Evolutionary conservation across 2,329 filamentous ascomycete genomes (phyloP).

Genomic region (Parascedosporium putredinis): DNA sequence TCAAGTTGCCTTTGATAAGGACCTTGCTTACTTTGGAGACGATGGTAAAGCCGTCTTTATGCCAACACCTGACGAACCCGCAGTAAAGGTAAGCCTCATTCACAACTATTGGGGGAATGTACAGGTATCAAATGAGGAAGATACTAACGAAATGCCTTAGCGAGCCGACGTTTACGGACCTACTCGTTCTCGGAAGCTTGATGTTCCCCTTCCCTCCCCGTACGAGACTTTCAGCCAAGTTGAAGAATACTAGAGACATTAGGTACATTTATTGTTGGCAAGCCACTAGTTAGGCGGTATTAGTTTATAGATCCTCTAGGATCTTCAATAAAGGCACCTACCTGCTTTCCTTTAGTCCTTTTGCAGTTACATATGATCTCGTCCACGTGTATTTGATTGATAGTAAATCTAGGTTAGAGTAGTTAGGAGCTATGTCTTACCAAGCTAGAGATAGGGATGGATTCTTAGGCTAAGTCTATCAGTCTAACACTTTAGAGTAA

Average conservation of each 20-base stretch:
- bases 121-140: background rate
- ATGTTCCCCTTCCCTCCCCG: background rate
- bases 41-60: background rate
- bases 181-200: background rate
- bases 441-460: too few species aligned
- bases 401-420: too few species aligned
- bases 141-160: background rate
- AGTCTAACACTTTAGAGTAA: too few species aligned
- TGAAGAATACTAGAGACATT: background rate
- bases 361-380: too few species aligned
- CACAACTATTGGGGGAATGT: background rate
- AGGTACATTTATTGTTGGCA: background rate
- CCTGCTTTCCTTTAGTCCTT: too few species aligned
- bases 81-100: background rate
- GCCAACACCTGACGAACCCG: background rate
- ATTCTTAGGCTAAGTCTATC: too few species aligned
- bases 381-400: too few species aligned
- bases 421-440: too few species aligned
- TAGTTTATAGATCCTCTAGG: too few species aligned
- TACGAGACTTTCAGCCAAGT: background rate
- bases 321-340: too few species aligned
- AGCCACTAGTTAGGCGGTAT: too few species aligned
- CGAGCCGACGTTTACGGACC: background rate
- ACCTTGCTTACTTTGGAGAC: background rate
- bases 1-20: background rate